phyloP scores from a whole-genome alignment of 2,329 filamentous ascomycete genomes.

The Myriosclerotinia scirpicola region DNA sequence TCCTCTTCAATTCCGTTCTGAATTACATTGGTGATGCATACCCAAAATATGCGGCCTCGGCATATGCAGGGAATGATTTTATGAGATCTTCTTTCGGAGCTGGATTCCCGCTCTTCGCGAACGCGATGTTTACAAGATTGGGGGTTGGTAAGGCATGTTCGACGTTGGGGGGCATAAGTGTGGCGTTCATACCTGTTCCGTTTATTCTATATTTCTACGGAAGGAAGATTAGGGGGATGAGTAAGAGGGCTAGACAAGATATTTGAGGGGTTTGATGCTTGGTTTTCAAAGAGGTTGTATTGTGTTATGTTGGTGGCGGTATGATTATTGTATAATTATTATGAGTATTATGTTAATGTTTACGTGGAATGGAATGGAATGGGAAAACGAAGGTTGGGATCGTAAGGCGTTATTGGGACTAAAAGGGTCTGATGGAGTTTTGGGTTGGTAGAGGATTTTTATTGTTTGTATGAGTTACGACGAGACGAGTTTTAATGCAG shows the following conservation, averaged over 20 bases:
- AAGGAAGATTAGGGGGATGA: constrained; percentile 49
- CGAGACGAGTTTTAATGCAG: not conserved
- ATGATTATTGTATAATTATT: not conserved
- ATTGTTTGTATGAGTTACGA: not conserved
- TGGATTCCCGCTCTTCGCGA: constrained; percentile 42
- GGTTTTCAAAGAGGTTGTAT: not conserved
- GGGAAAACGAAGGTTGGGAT: not conserved
- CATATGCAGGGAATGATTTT: constrained; percentile 44
- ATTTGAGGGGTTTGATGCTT: not conserved
- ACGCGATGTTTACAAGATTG: constrained; percentile 40
- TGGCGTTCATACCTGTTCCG: constrained; percentile 60
- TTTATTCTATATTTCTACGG: constrained; percentile 63
- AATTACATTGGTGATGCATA: constrained; percentile 46
- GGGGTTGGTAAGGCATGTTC: constrained; percentile 63
- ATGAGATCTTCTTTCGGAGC: constrained; percentile 41
- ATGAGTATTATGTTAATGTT: constrained; percentile 1
- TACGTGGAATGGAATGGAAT: not conserved
- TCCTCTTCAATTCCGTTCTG: constrained; percentile 50
- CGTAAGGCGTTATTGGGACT: not conserved
- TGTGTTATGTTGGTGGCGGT: not conserved
- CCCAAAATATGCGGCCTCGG: constrained; percentile 43
- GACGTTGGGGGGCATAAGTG: constrained; percentile 58
- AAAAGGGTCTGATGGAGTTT: not conserved
- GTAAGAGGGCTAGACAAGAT: constrained; percentile 21
- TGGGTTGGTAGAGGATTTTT: not conserved